Percentiles rank a stretch among this genome's conserved stretches.
These are phyloP conservation scores for Podospora didyma DNA, from an alignment of 495 filamentous ascomycete genomes.

Conservation along the genomic window DNA sequence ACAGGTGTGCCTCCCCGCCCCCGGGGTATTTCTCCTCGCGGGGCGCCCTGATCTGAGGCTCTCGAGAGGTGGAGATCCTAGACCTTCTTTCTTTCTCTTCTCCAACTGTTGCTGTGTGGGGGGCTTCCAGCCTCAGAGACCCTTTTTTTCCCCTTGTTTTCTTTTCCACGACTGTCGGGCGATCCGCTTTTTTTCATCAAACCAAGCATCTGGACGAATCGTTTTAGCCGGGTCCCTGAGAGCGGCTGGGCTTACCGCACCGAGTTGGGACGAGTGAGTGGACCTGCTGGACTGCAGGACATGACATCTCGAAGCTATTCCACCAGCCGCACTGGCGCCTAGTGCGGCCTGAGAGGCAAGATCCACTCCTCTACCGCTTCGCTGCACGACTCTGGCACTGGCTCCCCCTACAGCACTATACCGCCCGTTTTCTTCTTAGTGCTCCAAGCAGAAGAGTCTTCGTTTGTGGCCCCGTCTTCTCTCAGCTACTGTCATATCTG, in stretches of 20 bases:
- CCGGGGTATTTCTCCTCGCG: slow-evolving; percentile 11
- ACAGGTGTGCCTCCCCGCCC: slow-evolving; percentile 1
- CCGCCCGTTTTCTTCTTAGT: background rate
- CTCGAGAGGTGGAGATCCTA: slow-evolving; percentile 4
- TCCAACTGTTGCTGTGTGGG: background rate
- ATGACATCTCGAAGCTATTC: background rate
- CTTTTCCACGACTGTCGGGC: slow-evolving; percentile 9
- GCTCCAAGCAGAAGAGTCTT: background rate
- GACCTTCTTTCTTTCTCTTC: background rate
- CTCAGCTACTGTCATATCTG: background rate
- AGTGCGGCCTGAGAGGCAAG: slow-evolving; percentile 5
- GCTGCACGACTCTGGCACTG: slow-evolving; percentile 2
- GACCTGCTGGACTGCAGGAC: slow-evolving; percentile 9
- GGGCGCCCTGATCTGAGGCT: slow-evolving; percentile 11
- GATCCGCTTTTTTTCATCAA: slow-evolving; percentile 3
- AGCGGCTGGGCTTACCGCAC: slow-evolving; percentile 16
- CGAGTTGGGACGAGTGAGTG: slow-evolving; percentile 8
- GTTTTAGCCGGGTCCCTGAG: slow-evolving; percentile 14
- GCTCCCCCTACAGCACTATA: background rate
- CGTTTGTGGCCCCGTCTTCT: background rate
- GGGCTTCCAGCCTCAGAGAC: background rate
- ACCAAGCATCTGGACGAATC: slow-evolving; percentile 8
- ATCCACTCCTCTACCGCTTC: slow-evolving; percentile 9
- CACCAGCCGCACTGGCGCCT: slow-evolving; percentile 4
- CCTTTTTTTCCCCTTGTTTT: background rate